Evolutionary conservation across 495 filamentous ascomycete genomes (phyloP).

Genomic region (Ramalina intermedia): DNA sequence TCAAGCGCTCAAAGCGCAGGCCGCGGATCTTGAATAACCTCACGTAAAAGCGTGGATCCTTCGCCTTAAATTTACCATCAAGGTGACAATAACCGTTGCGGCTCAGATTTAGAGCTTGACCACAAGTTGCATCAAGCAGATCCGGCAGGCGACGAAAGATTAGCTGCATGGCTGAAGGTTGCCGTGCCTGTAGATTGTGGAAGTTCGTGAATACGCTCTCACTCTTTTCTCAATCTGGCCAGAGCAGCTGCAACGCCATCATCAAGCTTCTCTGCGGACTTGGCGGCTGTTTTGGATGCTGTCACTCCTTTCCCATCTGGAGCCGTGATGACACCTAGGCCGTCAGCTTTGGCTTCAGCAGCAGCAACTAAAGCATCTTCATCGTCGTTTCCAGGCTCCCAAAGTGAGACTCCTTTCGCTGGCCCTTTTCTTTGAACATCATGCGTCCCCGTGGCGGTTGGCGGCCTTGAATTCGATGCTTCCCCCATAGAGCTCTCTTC

Average conservation of each 20-base stretch:
- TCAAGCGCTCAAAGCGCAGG: no score
- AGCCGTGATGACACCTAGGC: background rate
- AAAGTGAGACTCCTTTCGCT: slow-evolving; percentile 18
- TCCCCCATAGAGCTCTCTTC: slow-evolving; percentile 17
- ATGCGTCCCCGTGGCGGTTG: slow-evolving; percentile 13
- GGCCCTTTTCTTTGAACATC: slow-evolving; percentile 14
- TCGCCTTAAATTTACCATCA: no score
- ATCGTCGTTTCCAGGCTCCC: slow-evolving; percentile 21
- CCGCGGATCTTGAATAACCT: background rate
- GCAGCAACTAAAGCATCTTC: slow-evolving; percentile 28
- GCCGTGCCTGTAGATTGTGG: no score
- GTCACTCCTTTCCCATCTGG: background rate
- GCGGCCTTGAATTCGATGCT: slow-evolving; percentile 11
- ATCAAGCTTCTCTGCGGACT: slow-evolving; percentile 25
- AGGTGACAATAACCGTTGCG: no score
- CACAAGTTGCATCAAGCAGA: no score
- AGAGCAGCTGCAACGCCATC: slow-evolving; percentile 44
- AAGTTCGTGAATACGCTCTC: background rate
- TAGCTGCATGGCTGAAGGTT: no score
- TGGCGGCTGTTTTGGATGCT: slow-evolving; percentile 11
- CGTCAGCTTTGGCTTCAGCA: slow-evolving; percentile 25
- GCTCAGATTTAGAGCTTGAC: no score
- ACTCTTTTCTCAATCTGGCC: slow-evolving; percentile 33
- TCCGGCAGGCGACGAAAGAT: no score
- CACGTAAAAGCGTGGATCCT: no score